phyloP scores from a whole-genome alignment of 192 early-diverging fungal genomes.

The Spinellus fusiger region DNA sequence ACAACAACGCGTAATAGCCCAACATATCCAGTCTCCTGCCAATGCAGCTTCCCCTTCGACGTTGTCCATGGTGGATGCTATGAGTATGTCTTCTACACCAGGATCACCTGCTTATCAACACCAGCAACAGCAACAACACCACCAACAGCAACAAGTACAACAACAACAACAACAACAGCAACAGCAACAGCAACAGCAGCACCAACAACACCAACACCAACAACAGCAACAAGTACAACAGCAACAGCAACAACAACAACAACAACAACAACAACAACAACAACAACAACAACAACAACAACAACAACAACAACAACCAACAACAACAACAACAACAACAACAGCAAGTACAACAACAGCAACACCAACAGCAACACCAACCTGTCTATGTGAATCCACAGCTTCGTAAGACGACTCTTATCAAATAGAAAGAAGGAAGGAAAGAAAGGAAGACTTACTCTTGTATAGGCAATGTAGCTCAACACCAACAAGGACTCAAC shows the following conservation, averaged over 20 bases:
- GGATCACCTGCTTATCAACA: constrained; percentile 22
- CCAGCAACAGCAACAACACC: constrained; percentile 7
- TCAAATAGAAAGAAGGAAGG: neutral
- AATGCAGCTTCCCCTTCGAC: constrained; percentile 1
- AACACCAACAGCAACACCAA: neutral
- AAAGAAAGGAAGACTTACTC: constrained; percentile 1
- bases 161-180: constrained; percentile 17
- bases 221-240: neutral
- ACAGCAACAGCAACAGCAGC: constrained; percentile 25
- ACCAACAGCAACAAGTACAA: neutral
- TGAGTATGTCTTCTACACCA: constrained; percentile 13
- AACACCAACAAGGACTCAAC: neutral
- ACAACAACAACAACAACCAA: neutral
- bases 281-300: neutral
- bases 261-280: neutral
- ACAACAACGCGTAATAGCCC: constrained; percentile 12
- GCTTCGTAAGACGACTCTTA: neutral
- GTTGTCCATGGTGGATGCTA: neutral
- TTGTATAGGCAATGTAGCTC: constrained; percentile 3
- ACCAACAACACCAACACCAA: constrained; percentile 21
- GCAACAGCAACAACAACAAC: neutral
- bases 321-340: neutral
- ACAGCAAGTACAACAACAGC: neutral
- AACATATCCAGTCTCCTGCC: neutral
- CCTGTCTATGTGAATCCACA: neutral